phyloP scores from a whole-genome alignment of 1,284 basidiomycete species.

The Chalciporus piperatoides region DNA sequence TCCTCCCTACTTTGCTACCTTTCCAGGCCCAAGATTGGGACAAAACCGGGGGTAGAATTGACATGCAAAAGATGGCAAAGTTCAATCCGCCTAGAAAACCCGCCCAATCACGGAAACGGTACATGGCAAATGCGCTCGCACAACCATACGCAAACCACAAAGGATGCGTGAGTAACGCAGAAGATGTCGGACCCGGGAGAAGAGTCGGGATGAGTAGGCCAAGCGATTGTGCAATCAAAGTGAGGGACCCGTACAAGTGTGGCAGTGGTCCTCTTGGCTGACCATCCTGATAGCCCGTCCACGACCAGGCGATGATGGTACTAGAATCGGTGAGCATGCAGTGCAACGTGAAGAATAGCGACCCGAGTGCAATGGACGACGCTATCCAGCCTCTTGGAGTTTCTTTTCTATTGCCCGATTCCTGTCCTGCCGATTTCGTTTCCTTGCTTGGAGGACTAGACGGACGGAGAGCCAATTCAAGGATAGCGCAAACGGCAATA shows the following conservation, averaged over 20 bases:
- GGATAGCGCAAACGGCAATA: conserved; percentile 50
- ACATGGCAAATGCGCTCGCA: conserved; percentile 55
- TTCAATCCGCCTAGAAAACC: conserved; percentile 73
- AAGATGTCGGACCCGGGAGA: conserved; percentile 24
- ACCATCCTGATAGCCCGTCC: conserved; percentile 73
- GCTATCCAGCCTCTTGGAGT: conserved; percentile 41
- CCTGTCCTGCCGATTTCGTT: conserved; percentile 4
- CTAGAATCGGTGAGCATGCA: conserved; percentile 77
- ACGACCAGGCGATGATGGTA: conserved; percentile 87
- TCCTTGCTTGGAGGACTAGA: conserved; percentile 14
- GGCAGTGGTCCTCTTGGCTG: conserved; percentile 73
- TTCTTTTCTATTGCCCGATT: conserved; percentile 12
- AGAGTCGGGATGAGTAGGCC: conserved; percentile 50
- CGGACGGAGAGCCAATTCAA: conserved; percentile 43
- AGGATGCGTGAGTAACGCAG: conserved; percentile 40
- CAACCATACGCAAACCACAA: conserved; percentile 51
- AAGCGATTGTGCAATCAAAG: conserved; percentile 61
- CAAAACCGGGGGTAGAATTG: conserved; percentile 55
- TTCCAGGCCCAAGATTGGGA: conserved; percentile 36
- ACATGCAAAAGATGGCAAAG: conserved; percentile 67
- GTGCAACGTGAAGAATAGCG: conserved; percentile 75
- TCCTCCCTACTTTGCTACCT: conserved; percentile 40
- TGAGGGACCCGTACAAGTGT: conserved; percentile 68
- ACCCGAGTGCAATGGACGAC: conserved; percentile 64
- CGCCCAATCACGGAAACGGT: conserved; percentile 64